Base-by-base conservation (phyloP, 176 grass and related monocot genomes). In the Avena eriantha region DNA sequence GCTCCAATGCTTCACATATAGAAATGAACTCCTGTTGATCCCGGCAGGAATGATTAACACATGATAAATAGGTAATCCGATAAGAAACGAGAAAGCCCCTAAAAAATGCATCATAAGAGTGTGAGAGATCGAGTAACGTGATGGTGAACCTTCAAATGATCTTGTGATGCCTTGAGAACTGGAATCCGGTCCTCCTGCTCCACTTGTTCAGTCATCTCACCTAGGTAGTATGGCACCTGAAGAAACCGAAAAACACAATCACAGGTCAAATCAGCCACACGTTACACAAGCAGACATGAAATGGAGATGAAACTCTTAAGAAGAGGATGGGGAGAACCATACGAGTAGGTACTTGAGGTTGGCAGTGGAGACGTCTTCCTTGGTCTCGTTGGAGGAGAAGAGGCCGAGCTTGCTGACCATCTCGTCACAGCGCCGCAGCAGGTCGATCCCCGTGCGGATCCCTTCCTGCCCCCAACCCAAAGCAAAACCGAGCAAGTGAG, bases 271-370 rank as follows among this genome's bases (percentile, higher is more conserved):
- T 7, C 23, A 49, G 4, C 64, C 15, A 10, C 5, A 11, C 19
- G 9, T 8, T 22, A 24, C 56, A 24, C 36, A 41, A 0, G 58
- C 22, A 56, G n/a, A 16, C 1, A 82, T 24, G 26, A 64, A 84
- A 75, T 49, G 61, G 21, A 14, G 3, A 58, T 3, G 49, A 47
- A 82, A 9, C 48, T 10, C 11, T 39, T 10, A 47, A 64, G 81
- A 31, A 56, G 18, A 8, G 31, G 1, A 16, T 1, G 2, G 0
- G 61, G 24, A 10, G 16, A 26, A 26, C 8, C 55, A 22, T 76
- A 98, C 93, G 60, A 94, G 88, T 1, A 94, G 88, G 88, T 91
- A 99, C 73, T 99, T 99, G 83, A 99, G 87, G 69, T 99, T 99
- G 66, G 94, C 73, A 10, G 97, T 96, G 97, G 87, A 96, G 89